Percentiles rank a stretch among this genome's conserved stretches.
These are phyloP conservation scores for Arthrocladium fulminans DNA, from an alignment of 2,329 filamentous ascomycete genomes.

Conservation along the genomic window DNA sequence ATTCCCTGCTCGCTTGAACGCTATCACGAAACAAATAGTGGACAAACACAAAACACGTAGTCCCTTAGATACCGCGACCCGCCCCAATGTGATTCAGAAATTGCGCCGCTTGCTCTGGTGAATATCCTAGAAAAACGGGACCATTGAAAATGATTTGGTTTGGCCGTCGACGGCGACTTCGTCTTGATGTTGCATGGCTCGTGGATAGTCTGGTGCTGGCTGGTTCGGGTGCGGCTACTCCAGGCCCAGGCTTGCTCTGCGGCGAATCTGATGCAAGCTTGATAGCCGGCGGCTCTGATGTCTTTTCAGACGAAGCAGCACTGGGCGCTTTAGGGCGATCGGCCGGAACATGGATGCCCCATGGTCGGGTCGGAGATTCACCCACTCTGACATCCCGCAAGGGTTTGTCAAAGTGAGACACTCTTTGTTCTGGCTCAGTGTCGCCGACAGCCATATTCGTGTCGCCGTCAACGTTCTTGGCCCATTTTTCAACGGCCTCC, in stretches of 20 bases:
- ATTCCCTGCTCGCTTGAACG: conserved; percentile 14
- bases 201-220: conserved; percentile 1
- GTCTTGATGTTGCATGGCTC: conserved; percentile 8
- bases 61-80: conserved; percentile 6
- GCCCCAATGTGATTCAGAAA: conserved; percentile 49
- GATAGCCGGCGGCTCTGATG: conserved; percentile 12
- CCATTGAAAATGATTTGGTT: conserved; percentile 77
- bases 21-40: conserved; percentile 12
- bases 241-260: not conserved
- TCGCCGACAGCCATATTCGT: conserved; percentile 29
- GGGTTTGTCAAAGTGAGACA: conserved; percentile 71
- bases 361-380: conserved; percentile 84
- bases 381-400: conserved; percentile 86
- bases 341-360: conserved; percentile 77
- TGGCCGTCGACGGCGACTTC: not conserved
- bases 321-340: conserved; percentile 35
- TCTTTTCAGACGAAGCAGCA: conserved; percentile 21
- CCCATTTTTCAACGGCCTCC: conserved; percentile 77
- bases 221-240: not conserved
- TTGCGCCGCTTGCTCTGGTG: conserved; percentile 68
- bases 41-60: not conserved
- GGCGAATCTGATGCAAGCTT: conserved; percentile 8
- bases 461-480: conserved; percentile 59
- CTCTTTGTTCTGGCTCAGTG: conserved; percentile 50
- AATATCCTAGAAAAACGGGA: conserved; percentile 88